Evolutionary conservation across 1,284 basidiomycete genomes (phyloP), one percentile per base, ranked within the genome.

Genomic region (Rhodotorula sp.): DNA sequence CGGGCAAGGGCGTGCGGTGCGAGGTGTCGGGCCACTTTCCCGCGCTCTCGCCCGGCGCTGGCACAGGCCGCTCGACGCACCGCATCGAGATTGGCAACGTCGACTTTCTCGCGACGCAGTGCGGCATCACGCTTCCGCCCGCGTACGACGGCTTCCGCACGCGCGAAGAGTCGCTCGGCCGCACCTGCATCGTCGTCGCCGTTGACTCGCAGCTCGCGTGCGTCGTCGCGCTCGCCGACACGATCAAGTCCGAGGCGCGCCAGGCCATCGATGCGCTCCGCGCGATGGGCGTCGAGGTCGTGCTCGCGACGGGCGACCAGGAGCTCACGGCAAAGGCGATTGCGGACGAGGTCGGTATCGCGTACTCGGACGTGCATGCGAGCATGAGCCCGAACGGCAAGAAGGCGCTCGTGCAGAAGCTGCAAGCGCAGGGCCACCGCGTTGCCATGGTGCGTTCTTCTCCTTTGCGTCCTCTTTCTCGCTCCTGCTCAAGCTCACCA

Each of bases 331-430:
- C 93, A 5, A 79, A 88, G 46, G 92, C 94, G 3, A 87, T 97
- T 63, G 94, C 93, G 25, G 87, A 87, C 76, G 88, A 93, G 79
- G 90, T 95, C 25, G 93, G 93, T 0, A 95, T 97, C 77, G 83
- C 83, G 59, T 85, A 88, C 2, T 88, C 91, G 66, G 86, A 89
- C 66, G 91, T 97, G 0, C 93, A 90, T 87, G 90, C 93, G 5
- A 88, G 88, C 62, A 92, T 97, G 86, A 93, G 90, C 78, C 94
- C 94, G 3, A 91, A 93, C 79, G 94, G 94, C 57, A 97, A 97
- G 81, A 92, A 92, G 0, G 85, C 88, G 25, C 87, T 92, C 68
- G 86, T 97, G 25, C 84, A 87, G 5, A 91, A 93, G 79, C 82
- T 97, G 53, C 90, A 92, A 81, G 85, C 87, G 78, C 86, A 87